Conservation (phyloP, 2,329 filamentous ascomycete species). For the Plenodomus biglobosus region DNA sequence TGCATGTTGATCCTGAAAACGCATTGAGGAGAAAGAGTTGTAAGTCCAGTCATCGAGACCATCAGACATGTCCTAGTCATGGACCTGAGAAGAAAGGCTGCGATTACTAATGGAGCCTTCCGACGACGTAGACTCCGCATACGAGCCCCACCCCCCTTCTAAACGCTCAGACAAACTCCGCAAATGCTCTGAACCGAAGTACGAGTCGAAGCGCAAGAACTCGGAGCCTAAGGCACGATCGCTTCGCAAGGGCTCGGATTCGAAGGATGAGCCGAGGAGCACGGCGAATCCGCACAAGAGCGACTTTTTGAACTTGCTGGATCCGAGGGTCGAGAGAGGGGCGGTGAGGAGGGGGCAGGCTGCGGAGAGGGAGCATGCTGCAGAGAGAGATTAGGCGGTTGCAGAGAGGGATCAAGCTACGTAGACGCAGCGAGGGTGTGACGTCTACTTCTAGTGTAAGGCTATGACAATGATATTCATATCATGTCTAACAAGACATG, state of each 20-base stretch:
- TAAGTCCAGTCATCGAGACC: neutral
- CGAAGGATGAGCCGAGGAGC: neutral
- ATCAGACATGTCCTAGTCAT: neutral
- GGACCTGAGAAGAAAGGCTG: too few relatives aligned
- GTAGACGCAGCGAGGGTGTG: too few relatives aligned
- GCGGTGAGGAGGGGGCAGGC: constrained; percentile 4
- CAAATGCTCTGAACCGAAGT: neutral
- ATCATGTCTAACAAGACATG: too few relatives aligned
- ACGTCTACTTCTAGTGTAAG: too few relatives aligned
- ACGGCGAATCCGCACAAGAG: constrained; percentile 12
- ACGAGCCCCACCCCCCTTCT: neutral
- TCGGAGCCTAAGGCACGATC: neutral
- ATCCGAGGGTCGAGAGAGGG: constrained; percentile 16
- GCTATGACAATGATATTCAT: too few relatives aligned
- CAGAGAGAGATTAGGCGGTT: too few relatives aligned
- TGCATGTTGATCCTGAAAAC: neutral
- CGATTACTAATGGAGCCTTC: neutral
- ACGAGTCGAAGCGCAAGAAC: constrained; percentile 10
- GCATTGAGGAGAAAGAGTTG: neutral
- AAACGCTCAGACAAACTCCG: neutral
- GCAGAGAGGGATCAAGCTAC: too few relatives aligned
- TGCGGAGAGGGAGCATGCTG: neutral
- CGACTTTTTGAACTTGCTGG: constrained; percentile 18
- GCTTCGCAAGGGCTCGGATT: neutral
- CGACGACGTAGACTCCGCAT: neutral